These are phyloP conservation scores for Adansonia gregorii DNA, from an alignment of 441 rosid genomes.

Conservation along the genomic window DNA sequence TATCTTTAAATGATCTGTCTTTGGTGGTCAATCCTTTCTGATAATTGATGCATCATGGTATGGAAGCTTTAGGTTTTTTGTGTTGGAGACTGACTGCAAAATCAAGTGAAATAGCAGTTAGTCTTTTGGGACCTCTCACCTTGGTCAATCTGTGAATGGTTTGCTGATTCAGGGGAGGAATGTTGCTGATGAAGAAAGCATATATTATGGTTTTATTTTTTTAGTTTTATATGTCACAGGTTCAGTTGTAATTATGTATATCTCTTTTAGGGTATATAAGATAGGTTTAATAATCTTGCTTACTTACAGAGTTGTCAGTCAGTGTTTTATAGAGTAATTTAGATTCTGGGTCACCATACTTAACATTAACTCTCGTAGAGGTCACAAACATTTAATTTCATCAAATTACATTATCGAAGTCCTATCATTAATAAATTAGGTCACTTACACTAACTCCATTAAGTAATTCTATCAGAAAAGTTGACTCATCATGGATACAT, in stretches of 20 bases:
- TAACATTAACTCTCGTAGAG: no score
- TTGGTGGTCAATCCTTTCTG: background rate
- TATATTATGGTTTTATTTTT: background rate
- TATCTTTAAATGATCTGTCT: background rate
- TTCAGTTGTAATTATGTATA: background rate
- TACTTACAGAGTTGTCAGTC: background rate
- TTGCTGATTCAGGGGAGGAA: constrained; percentile 6
- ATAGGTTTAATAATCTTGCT: background rate
- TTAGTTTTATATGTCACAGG: background rate
- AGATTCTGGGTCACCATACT: no score
- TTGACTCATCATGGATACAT: no score
- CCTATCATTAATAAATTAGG: no score
- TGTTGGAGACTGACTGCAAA: background rate
- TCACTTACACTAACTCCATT: no score
- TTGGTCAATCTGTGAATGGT: background rate
- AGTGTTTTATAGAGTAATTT: no score
- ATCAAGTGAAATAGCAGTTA: background rate
- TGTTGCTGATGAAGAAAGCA: background rate
- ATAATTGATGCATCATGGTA: background rate
- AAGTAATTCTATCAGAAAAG: no score
- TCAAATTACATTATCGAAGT: no score
- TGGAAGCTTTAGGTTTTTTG: constrained; percentile 1
- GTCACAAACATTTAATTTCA: no score
- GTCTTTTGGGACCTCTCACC: background rate
- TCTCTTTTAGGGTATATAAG: background rate